Conservation (phyloP, 257 asterid species). For the Solanum tacnaense region DNA sequence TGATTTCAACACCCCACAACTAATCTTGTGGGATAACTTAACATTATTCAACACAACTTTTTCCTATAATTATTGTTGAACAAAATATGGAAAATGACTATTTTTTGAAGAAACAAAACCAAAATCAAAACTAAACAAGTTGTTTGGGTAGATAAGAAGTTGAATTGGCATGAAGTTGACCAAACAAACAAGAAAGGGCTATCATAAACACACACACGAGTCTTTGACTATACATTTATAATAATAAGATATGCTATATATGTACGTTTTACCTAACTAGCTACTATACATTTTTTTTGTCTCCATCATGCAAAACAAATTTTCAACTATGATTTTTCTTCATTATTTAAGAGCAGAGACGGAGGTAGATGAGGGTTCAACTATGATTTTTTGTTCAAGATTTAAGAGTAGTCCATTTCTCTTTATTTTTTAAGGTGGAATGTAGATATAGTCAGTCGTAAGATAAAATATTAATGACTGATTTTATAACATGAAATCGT, state of each 20-base stretch:
- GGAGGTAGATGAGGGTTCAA: background rate
- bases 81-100: background rate
- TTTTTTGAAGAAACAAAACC: background rate
- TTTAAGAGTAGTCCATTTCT: background rate
- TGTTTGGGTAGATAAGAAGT: background rate
- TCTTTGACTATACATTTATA: background rate
- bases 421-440: background rate
- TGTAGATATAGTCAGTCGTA: rapidly evolving
- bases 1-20: background rate
- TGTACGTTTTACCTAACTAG: background rate
- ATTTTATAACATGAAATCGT: background rate
- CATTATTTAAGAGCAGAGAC: background rate
- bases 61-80: background rate
- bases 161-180: background rate
- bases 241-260: background rate
- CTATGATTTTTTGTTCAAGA: background rate
- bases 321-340: background rate
- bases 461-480: background rate
- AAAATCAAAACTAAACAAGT: background rate
- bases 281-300: background rate
- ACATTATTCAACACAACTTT: background rate
- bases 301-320: background rate
- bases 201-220: background rate
- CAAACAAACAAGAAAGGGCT: background rate
- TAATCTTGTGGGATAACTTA: background rate